Evolutionary conservation across 2,329 filamentous ascomycete species (phyloP).

Genomic region (Pseudomassariella vexata): DNA sequence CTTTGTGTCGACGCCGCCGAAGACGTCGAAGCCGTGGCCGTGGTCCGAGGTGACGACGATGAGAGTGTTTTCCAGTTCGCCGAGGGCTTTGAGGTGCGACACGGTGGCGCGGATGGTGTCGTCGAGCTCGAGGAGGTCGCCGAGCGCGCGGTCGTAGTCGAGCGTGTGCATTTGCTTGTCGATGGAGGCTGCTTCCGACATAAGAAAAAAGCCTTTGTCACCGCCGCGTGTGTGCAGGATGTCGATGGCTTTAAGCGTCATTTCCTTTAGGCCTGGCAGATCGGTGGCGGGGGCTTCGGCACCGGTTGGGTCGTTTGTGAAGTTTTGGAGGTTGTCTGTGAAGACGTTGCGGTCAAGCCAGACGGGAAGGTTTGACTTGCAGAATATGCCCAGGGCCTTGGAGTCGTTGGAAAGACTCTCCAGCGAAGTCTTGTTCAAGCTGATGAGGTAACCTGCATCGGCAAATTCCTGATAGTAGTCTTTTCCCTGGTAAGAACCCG

Average conservation of each 20-base stretch:
- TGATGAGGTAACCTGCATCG: conserved; percentile 66
- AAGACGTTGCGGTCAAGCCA: conserved; percentile 86
- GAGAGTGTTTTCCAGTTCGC: conserved; percentile 68
- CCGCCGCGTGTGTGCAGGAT: conserved; percentile 63
- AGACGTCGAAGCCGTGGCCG: conserved; percentile 85
- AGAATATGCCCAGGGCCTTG: conserved; percentile 73
- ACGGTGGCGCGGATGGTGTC: conserved; percentile 76
- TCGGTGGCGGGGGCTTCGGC: conserved; percentile 60
- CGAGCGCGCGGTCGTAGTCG: conserved; percentile 80
- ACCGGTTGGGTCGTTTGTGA: conserved; percentile 66
- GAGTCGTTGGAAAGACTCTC: conserved; percentile 48
- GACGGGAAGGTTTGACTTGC: conserved; percentile 67
- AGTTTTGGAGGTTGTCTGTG: conserved; percentile 58
- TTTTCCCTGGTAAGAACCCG: conserved; percentile 60
- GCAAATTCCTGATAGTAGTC: conserved; percentile 77
- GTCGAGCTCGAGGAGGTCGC: conserved; percentile 79
- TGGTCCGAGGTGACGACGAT: conserved; percentile 82
- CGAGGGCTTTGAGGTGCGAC: conserved; percentile 59
- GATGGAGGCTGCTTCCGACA: conserved; percentile 79
- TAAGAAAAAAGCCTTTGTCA: conserved; percentile 76
- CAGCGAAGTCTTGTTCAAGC: conserved; percentile 69
- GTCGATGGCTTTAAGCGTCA: conserved; percentile 83
- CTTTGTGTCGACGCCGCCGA: conserved; percentile 73
- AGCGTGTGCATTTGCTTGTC: conserved; percentile 87
- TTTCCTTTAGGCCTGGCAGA: conserved; percentile 79